Base-by-base conservation (phyloP, 352 stramenopile genomes). In the Phytopythium mirpurense region DNA sequence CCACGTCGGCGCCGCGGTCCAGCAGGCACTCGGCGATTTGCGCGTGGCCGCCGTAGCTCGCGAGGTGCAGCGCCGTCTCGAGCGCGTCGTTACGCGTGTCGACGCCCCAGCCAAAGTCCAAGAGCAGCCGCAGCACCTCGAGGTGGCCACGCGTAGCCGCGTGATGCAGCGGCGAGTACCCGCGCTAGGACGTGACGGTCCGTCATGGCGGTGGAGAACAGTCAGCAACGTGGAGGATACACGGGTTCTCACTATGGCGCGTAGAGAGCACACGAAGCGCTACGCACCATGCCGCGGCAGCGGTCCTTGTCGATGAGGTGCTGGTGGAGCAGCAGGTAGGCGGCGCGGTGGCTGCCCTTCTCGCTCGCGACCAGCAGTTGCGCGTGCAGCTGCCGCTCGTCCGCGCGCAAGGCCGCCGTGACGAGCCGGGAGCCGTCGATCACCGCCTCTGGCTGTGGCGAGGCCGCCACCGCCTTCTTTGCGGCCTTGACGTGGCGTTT, bases 251-350 rank as follows among this genome's bases (percentile, higher is more conserved):
- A n/a, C n/a, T n/a, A n/a, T n/a, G n/a, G n/a, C n/a, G n/a, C n/a
- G n/a, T n/a, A n/a, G n/a, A n/a, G n/a, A n/a, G n/a, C n/a, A n/a
- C n/a, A n/a, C n/a, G n/a, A n/a, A n/a, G 18, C 68, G 58, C 79
- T 90, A 9, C 69, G 41, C 52, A 90, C 80, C 60, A 89, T 74
- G 37, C 81, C 81, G 48, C 58, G 74, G 56, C 76, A 92, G 24
- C 78, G 68, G 12, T 74, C 59, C 16, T 59, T 78, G 35, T 86
- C 66, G 21, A 88, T 56, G 21, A 51, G 11, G 16, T 65, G 63
- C 54, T 92, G 78, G 31, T 89, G 74, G 8, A 89, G 59, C 16
- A 92, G 40, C n/a, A 92, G 46, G 58, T 89, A 91, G 11, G 79
- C 65, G 0, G 70, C 76, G 21, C 81, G 75, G 37, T 75, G 70